Conservation (phyloP, 73 alveolate genomes). For the Breviolum minutum region DNA sequence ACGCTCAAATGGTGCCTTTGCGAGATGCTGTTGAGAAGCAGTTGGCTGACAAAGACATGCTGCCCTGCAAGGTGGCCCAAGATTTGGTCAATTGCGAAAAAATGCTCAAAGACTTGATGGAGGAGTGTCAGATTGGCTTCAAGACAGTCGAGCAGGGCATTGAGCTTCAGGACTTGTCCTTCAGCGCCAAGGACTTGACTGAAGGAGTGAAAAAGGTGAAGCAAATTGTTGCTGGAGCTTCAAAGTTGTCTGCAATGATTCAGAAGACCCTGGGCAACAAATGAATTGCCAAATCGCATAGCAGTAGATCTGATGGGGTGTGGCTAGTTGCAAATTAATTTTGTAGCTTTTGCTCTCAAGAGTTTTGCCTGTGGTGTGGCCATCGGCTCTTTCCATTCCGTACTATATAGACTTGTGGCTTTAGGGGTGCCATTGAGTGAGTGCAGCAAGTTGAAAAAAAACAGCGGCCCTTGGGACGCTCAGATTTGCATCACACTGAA, state of each 20-base stretch:
- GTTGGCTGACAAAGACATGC: not conserved
- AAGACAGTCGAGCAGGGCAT: not conserved
- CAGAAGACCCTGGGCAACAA: too few species aligned
- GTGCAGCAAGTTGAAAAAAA: not conserved
- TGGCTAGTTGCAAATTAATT: too few species aligned
- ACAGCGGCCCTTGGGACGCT: not conserved
- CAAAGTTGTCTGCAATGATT: not conserved
- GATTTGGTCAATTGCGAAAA: not conserved
- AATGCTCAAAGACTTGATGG: not conserved
- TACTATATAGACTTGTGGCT: not conserved
- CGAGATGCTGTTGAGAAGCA: not conserved
- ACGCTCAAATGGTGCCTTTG: not conserved
- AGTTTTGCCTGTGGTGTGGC: not conserved
- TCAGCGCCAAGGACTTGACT: not conserved
- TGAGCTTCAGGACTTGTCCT: not conserved
- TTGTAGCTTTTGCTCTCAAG: not conserved
- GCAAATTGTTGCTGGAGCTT: not conserved
- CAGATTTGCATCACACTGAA: not conserved
- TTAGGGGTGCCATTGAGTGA: not conserved
- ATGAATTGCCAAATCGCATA: too few species aligned
- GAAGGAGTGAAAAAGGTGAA: not conserved
- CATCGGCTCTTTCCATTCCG: not conserved
- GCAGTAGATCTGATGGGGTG: not conserved
- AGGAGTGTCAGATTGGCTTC: not conserved
- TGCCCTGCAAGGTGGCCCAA: not conserved